phyloP scores from a whole-genome alignment of 2,329 filamentous ascomycete species.

The Fusarium sp. region DNA sequence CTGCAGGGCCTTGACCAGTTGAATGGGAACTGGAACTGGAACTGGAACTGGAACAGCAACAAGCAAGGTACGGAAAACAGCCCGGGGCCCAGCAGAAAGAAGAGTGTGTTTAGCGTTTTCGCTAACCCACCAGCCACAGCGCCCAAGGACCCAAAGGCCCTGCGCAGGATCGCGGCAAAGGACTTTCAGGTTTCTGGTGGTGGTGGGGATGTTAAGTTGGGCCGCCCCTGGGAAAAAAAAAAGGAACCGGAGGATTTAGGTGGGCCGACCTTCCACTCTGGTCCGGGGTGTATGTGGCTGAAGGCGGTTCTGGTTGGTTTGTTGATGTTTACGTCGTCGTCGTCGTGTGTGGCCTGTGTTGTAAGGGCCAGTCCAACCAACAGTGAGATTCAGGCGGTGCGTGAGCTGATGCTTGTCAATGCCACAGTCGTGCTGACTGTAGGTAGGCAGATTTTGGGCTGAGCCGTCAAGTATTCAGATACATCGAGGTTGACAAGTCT shows the following conservation, averaged over 20 bases:
- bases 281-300: slow-evolving; percentile 19
- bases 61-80: slow-evolving; percentile 5
- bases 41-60: background rate
- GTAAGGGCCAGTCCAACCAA: background rate
- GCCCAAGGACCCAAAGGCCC: background rate
- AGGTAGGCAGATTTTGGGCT: background rate
- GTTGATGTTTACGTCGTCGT: slow-evolving; percentile 30
- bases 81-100: background rate
- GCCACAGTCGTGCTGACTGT: slow-evolving; percentile 3
- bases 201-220: slow-evolving; percentile 13
- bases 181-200: background rate
- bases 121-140: slow-evolving; percentile 26
- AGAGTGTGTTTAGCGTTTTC: slow-evolving; percentile 24
- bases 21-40: background rate
- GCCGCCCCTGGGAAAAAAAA: background rate
- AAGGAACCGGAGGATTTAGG: slow-evolving; percentile 2
- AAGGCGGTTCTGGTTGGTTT: slow-evolving; percentile 15
- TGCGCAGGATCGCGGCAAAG: slow-evolving; percentile 23
- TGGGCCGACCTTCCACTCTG: background rate
- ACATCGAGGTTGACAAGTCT: slow-evolving; percentile 14
- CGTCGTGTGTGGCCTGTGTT: background rate
- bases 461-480: background rate
- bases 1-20: slow-evolving; percentile 16
- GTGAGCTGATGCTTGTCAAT: slow-evolving; percentile 13
- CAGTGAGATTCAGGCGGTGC: slow-evolving; percentile 26